phyloP scores from a whole-genome alignment of 2,329 filamentous ascomycete species.

The Pseudogymnoascus sp. region DNA sequence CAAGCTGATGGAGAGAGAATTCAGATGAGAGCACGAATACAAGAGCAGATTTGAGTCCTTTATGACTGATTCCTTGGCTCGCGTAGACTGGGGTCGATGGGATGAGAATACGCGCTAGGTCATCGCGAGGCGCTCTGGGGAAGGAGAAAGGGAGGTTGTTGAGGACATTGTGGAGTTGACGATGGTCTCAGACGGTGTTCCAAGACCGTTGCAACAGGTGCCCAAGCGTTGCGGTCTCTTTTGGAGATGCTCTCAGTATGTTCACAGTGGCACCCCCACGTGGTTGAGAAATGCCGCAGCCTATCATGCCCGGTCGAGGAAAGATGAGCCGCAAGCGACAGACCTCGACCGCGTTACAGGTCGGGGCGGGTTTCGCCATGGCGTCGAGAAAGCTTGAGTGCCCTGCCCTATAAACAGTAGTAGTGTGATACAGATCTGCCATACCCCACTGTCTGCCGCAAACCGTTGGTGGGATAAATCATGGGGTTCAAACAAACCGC shows the following conservation, averaged over 20 bases:
- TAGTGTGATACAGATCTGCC: neutral
- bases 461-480: neutral
- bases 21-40: slow-evolving; percentile 14
- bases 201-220: slow-evolving; percentile 1
- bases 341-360: neutral
- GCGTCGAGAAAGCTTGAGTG: slow-evolving; percentile 1
- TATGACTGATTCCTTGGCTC: slow-evolving; percentile 15
- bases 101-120: slow-evolving; percentile 11
- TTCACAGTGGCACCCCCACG: neutral
- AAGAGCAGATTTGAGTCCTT: slow-evolving; percentile 12
- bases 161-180: neutral
- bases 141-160: neutral
- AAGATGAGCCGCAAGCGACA: neutral
- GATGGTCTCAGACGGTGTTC: slow-evolving; percentile 6
- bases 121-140: neutral
- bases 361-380: neutral
- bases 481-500: slow-evolving; percentile 1
- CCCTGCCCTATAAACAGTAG: neutral
- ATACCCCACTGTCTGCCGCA: neutral
- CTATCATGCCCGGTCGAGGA: neutral
- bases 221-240: neutral
- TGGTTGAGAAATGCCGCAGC: neutral
- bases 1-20: slow-evolving; percentile 13
- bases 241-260: neutral
- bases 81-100: slow-evolving; percentile 14